These are phyloP conservation scores for Oxytropis ochrocephala DNA, from an alignment of 306 rosid species.

Conservation along the genomic window DNA sequence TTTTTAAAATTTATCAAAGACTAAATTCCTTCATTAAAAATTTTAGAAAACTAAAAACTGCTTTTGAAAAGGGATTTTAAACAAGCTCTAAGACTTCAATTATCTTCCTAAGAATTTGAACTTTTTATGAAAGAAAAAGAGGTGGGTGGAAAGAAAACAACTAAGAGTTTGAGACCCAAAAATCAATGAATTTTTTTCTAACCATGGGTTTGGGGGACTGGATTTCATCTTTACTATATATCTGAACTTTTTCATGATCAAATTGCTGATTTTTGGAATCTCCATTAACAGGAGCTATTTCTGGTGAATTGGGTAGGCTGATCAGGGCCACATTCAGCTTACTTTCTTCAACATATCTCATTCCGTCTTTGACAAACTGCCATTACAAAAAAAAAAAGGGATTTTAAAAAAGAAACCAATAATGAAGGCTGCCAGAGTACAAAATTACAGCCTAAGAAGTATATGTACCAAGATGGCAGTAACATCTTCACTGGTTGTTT, in stretches of 20 bases:
- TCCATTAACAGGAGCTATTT: conserved; percentile 49
- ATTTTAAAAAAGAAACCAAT: too few relatives aligned
- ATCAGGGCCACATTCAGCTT: conserved; percentile 66
- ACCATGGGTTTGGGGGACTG: conserved; percentile 40
- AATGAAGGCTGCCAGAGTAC: conserved; percentile 7
- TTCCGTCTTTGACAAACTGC: conserved; percentile 67
- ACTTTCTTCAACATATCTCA: conserved; percentile 59
- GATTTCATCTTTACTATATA: conserved; percentile 27
- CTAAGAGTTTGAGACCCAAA: not conserved
- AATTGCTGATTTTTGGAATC: conserved; percentile 32
- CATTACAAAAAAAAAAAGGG: too few relatives aligned
- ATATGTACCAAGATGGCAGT: conserved; percentile 66
- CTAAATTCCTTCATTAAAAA: too few relatives aligned
- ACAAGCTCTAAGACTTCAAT: not conserved
- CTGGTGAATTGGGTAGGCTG: conserved; percentile 57
- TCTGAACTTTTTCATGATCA: conserved; percentile 35
- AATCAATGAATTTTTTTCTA: conserved; percentile 28
- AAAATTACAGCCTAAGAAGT: conserved; percentile 12
- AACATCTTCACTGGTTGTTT: conserved; percentile 55
- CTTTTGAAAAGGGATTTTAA: too few relatives aligned
- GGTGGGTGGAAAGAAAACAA: conserved; percentile 5
- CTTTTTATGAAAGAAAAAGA: conserved; percentile 9
- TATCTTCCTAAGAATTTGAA: conserved; percentile 22
- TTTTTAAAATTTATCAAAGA: too few relatives aligned
- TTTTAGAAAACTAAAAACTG: too few relatives aligned